Percentiles rank a stretch among this genome's conserved stretches.
These are phyloP conservation scores for Clavulina sp. DNA, from an alignment of 768 basidiomycete species.

Conservation along the genomic window DNA sequence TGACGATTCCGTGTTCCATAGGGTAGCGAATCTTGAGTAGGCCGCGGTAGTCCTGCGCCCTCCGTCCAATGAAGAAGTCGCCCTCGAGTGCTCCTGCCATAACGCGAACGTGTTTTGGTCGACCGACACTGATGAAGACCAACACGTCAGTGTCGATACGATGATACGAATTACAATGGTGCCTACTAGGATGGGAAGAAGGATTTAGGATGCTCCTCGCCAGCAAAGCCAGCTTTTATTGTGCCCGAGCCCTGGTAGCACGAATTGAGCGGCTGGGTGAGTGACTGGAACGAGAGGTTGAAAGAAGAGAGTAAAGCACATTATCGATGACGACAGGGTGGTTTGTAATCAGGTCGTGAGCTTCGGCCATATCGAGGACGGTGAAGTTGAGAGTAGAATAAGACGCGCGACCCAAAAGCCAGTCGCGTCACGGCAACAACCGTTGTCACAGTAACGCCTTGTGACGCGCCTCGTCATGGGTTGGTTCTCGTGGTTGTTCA, in stretches of 20 bases:
- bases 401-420: too few relatives aligned
- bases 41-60: constrained; percentile 90
- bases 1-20: constrained; percentile 98
- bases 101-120: constrained; percentile 93
- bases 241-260: constrained; percentile 79
- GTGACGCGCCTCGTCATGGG: not conserved
- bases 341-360: constrained; percentile 89
- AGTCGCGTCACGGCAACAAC: not conserved
- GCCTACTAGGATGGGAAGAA: constrained; percentile 97
- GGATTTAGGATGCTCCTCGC: constrained; percentile 97
- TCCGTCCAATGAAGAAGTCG: constrained; percentile 87
- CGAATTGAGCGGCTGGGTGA: not conserved
- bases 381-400: too few relatives aligned
- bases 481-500: constrained; percentile 1
- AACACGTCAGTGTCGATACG: not conserved
- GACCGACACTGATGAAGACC: constrained; percentile 48
- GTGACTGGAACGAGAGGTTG: constrained; percentile 4
- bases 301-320: constrained; percentile 30
- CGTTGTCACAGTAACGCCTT: not conserved
- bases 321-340: constrained; percentile 99
- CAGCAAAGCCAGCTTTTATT: constrained; percentile 98
- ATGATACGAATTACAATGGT: not conserved
- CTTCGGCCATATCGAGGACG: constrained; percentile 57
- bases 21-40: constrained; percentile 97
- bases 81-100: constrained; percentile 97